phyloP scores from a whole-genome alignment of 495 filamentous ascomycete species.

The Penicillium tannophilum region DNA sequence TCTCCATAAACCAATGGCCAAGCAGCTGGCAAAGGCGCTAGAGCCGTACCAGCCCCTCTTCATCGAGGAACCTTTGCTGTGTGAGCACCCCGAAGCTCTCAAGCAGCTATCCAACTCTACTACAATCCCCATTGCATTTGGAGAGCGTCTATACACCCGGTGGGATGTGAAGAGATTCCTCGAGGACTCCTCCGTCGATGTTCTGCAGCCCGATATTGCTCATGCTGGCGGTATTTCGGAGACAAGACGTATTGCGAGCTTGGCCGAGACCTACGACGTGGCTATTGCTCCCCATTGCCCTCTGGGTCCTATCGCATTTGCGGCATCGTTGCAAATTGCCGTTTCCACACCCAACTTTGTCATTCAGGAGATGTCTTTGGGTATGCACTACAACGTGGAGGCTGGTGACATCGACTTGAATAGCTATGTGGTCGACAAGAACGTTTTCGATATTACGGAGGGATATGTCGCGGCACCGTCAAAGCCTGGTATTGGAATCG shows the following conservation, averaged over 20 bases:
- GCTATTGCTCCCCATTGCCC: conserved; percentile 80
- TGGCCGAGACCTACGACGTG: conserved; percentile 81
- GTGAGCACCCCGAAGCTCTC: conserved; percentile 70
- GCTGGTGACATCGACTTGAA: conserved; percentile 64
- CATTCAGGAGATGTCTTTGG: conserved; percentile 81
- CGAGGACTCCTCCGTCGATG: conserved; percentile 68
- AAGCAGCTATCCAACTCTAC: conserved; percentile 65
- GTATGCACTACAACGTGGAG: conserved; percentile 77
- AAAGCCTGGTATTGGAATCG: conserved; percentile 73
- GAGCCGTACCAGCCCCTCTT: conserved; percentile 75
- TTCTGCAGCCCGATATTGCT: conserved; percentile 76
- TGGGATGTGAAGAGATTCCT: conserved; percentile 80
- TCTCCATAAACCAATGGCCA: conserved; percentile 80
- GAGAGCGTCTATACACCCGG: conserved; percentile 72
- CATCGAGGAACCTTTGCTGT: conserved; percentile 77
- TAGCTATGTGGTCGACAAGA: conserved; percentile 66
- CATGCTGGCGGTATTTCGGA: conserved; percentile 82
- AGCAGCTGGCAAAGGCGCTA: conserved; percentile 72
- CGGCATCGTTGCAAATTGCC: conserved; percentile 73
- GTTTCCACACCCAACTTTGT: conserved; percentile 69
- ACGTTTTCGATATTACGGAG: conserved; percentile 64
- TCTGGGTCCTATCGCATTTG: conserved; percentile 74
- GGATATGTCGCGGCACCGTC: conserved; percentile 66
- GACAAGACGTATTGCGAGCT: conserved; percentile 66
- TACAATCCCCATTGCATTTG: conserved; percentile 72